Conservation (phyloP, 2,329 filamentous ascomycete species). For the Camillea tinctor region DNA sequence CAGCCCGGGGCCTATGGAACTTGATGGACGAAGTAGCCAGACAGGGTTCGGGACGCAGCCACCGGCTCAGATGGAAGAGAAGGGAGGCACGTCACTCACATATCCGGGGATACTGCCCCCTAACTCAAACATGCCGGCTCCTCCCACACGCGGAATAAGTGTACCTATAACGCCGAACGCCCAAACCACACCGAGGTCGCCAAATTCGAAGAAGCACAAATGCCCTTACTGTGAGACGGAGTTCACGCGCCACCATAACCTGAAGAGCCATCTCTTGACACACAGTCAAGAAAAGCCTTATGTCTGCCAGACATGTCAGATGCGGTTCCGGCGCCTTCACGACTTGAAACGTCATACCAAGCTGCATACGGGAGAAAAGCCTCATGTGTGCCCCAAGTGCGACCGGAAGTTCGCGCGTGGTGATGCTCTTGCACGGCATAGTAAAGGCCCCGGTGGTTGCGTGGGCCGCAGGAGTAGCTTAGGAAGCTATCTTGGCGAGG, state of each 20-base stretch:
- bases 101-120: slow-evolving; percentile 53
- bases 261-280: slow-evolving; percentile 95
- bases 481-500: slow-evolving; percentile 76
- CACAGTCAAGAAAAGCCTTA: slow-evolving; percentile 99
- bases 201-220: slow-evolving; percentile 83
- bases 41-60: slow-evolving; percentile 38
- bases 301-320: slow-evolving; percentile 87
- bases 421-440: slow-evolving; percentile 90
- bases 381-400: slow-evolving; percentile 92
- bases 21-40: slow-evolving; percentile 44
- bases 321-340: slow-evolving; percentile 88
- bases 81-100: slow-evolving; percentile 50
- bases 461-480: slow-evolving; percentile 86
- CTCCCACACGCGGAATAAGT: slow-evolving; percentile 53
- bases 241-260: slow-evolving; percentile 94
- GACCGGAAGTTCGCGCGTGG: slow-evolving; percentile 92
- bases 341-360: slow-evolving; percentile 96
- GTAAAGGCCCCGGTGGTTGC: slow-evolving; percentile 92
- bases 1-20: slow-evolving; percentile 55
- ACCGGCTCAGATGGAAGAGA: slow-evolving; percentile 51
- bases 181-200: slow-evolving; percentile 60
- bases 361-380: slow-evolving; percentile 92
- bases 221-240: slow-evolving; percentile 96
- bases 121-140: slow-evolving; percentile 41
- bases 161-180: slow-evolving; percentile 52